These are phyloP conservation scores for Cercospora sp. DNA, from an alignment of 2,329 filamentous ascomycete species.

Conservation along the genomic window DNA sequence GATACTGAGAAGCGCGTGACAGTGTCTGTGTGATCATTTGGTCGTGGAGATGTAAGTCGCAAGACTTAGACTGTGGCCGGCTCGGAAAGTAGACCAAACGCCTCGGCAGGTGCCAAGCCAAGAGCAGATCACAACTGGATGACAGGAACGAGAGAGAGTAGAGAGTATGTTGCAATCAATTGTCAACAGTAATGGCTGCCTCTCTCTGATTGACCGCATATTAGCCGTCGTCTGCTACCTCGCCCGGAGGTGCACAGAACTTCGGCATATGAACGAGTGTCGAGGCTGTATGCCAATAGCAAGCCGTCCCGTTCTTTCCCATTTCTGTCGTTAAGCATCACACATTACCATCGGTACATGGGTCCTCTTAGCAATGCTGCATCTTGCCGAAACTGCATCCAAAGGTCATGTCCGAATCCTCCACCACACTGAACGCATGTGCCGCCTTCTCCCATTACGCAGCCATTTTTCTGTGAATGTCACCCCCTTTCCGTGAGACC, in stretches of 20 bases:
- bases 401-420: conserved; percentile 3
- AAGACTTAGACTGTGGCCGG: background rate
- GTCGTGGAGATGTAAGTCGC: background rate
- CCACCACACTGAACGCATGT: background rate
- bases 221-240: background rate
- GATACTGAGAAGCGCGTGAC: background rate
- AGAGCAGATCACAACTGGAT: background rate
- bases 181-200: conserved; percentile 1
- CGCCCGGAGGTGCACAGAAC: background rate
- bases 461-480: conserved; percentile 1
- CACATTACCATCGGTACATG: conserved; percentile 26
- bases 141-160: background rate
- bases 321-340: conserved; percentile 22
- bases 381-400: conserved; percentile 2
- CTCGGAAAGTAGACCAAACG: background rate
- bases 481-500: background rate
- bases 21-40: background rate
- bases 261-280: conserved; percentile 12
- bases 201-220: background rate
- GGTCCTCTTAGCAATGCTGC: conserved; percentile 5
- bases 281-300: conserved; percentile 2
- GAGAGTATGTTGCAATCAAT: background rate
- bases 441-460: background rate
- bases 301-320: conserved; percentile 6
- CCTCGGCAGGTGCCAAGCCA: background rate